Conservation (phyloP, 148 eudicot genomes). For the Diospyros lotus region DNA sequence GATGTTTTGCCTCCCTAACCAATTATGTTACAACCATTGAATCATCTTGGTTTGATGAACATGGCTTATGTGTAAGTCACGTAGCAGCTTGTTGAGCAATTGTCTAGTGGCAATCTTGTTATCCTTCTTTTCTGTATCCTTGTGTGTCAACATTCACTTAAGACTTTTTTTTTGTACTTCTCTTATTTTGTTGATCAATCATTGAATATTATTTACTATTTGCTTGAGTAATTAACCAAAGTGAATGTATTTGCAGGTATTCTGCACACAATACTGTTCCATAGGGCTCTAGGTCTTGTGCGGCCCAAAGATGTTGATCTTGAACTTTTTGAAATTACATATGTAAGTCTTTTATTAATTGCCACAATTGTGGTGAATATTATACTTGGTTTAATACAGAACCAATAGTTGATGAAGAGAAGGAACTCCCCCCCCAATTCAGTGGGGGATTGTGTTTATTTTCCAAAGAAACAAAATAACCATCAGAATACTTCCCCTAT, state of each 20-base stretch:
- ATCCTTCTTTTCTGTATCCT: background rate
- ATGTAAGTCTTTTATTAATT: slow-evolving; percentile 47
- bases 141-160: background rate
- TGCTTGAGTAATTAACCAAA: background rate
- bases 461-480: background rate
- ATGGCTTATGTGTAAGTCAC: too few species aligned
- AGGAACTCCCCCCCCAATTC: background rate
- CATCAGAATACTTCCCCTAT: background rate
- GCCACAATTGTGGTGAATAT: background rate
- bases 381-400: background rate
- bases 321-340: slow-evolving; percentile 94
- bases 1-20: too few species aligned
- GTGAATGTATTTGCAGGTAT: slow-evolving; percentile 63
- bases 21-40: too few species aligned
- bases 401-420: background rate
- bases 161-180: background rate
- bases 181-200: background rate
- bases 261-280: slow-evolving; percentile 87
- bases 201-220: background rate
- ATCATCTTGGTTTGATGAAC: too few species aligned
- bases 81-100: too few species aligned
- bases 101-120: background rate
- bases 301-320: slow-evolving; percentile 86
- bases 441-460: background rate
- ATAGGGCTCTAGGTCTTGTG: slow-evolving; percentile 70